Percentiles rank a stretch among this genome's conserved stretches.
phyloP scores from a whole-genome alignment of 2,329 filamentous ascomycete species.

The Phialophora macrospora region DNA sequence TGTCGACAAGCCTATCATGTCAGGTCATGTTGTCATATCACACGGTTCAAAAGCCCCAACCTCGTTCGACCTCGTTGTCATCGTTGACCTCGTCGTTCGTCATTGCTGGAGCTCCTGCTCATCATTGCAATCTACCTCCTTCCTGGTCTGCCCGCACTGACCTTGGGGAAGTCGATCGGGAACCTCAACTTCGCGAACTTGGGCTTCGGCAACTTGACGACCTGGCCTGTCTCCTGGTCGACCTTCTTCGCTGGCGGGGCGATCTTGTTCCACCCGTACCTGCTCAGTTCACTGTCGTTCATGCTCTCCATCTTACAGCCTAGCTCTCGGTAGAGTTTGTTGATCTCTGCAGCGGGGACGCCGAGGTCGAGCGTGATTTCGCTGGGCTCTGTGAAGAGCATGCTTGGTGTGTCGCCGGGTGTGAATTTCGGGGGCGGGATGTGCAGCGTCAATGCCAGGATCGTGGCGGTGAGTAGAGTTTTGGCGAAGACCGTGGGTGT shows the following conservation, averaged over 20 bases:
- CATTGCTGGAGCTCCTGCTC: not conserved
- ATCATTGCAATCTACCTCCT: slow-evolving; percentile 2
- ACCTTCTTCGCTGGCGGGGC: slow-evolving; percentile 61
- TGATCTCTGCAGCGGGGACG: slow-evolving; percentile 43
- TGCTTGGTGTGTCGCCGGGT: slow-evolving; percentile 46
- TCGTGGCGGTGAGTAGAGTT: slow-evolving; percentile 52
- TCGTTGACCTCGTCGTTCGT: not conserved
- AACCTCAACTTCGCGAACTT: slow-evolving; percentile 74
- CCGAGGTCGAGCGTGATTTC: slow-evolving; percentile 53
- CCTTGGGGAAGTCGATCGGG: slow-evolving; percentile 80
- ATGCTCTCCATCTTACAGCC: slow-evolving; percentile 52
- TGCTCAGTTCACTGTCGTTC: slow-evolving; percentile 48
- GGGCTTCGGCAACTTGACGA: slow-evolving; percentile 54
- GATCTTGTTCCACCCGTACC: slow-evolving; percentile 46
- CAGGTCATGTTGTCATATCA: not conserved
- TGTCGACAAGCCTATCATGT: not conserved
- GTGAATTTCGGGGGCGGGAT: slow-evolving; percentile 50
- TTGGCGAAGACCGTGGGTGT: slow-evolving; percentile 48
- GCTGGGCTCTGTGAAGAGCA: slow-evolving; percentile 48
- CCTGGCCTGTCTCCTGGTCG: slow-evolving; percentile 71
- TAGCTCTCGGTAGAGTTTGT: slow-evolving; percentile 53
- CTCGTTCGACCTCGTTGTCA: not conserved
- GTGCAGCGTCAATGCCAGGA: slow-evolving; percentile 53
- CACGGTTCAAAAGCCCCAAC: not conserved
- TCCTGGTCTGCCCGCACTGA: slow-evolving; percentile 32